Percentiles rank a stretch among this genome's conserved stretches.
Conservation (phyloP, 768 basidiomycete genomes). For the Pisolithus orientalis region DNA sequence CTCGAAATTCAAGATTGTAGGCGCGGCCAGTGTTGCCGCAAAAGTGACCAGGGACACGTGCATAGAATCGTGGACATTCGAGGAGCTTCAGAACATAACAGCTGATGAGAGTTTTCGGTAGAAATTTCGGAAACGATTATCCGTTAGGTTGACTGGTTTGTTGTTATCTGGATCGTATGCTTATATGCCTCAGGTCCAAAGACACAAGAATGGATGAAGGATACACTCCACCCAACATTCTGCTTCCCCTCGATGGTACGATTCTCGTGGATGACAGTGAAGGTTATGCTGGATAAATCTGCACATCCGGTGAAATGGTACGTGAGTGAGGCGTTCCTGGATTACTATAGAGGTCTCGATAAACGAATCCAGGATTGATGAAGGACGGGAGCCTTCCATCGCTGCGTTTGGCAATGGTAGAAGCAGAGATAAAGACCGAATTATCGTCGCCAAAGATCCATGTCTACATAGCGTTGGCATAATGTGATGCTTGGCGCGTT, state of each 20-base stretch:
- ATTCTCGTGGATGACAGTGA: conserved; percentile 95
- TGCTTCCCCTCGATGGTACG: conserved; percentile 87
- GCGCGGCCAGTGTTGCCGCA: conserved; percentile 95
- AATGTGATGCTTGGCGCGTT: conserved; percentile 34
- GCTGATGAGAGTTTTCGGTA: not conserved
- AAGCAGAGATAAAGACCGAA: conserved; percentile 72
- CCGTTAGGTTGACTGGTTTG: conserved; percentile 57
- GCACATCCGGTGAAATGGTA: conserved; percentile 83
- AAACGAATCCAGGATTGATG: conserved; percentile 61
- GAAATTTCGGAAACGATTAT: conserved; percentile 75
- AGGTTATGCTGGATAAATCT: conserved; percentile 72
- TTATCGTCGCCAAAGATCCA: conserved; percentile 65
- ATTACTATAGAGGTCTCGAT: not conserved
- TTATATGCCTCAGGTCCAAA: conserved; percentile 64
- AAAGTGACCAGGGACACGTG: conserved; percentile 94
- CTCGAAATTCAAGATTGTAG: conserved; percentile 93
- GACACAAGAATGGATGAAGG: conserved; percentile 81
- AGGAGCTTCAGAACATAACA: conserved; percentile 41
- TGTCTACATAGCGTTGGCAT: conserved; percentile 62
- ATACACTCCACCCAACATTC: conserved; percentile 78
- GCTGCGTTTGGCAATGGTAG: conserved; percentile 68
- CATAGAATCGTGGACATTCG: conserved; percentile 79
- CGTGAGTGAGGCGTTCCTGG: not conserved
- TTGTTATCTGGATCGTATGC: not conserved
- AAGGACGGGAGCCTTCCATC: conserved; percentile 68